Percentiles rank a stretch among this genome's conserved stretches.
phyloP scores from a whole-genome alignment of 2,329 filamentous ascomycete genomes.

The Nakataea oryzae region DNA sequence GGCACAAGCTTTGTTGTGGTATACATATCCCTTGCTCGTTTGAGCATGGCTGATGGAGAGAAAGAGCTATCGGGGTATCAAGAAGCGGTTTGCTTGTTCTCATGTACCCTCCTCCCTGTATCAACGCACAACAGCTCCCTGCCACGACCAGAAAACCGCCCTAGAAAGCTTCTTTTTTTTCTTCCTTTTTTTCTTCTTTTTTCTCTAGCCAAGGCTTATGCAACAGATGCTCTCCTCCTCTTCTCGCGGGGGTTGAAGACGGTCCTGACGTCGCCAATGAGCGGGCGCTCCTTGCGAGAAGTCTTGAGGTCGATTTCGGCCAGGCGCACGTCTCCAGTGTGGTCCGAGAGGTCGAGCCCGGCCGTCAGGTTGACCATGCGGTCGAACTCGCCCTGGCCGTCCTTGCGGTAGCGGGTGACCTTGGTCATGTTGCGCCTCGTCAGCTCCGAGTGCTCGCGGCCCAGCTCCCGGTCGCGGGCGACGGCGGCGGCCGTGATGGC shows the following conservation, averaged over 20 bases:
- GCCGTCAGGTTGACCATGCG: slow-evolving; percentile 40
- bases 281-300: neutral
- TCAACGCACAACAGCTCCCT: too few species aligned
- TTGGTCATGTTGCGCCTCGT: slow-evolving; percentile 74
- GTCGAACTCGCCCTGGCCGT: slow-evolving; percentile 60
- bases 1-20: neutral
- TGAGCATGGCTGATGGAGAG: too few species aligned
- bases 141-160: neutral
- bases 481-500: slow-evolving; percentile 84
- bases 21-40: too few species aligned
- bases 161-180: neutral
- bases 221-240: neutral
- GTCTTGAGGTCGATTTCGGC: neutral
- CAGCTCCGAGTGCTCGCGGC: slow-evolving; percentile 53
- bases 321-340: neutral
- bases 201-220: too few species aligned
- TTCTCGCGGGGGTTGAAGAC: slow-evolving; percentile 4
- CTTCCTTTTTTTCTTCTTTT: too few species aligned
- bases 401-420: slow-evolving; percentile 63
- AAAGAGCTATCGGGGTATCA: too few species aligned
- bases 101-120: neutral
- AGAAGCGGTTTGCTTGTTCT: too few species aligned
- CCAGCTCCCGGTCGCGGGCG: slow-evolving; percentile 48
- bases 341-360: slow-evolving; percentile 18
- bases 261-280: neutral